Base-by-base conservation (phyloP, 2,329 filamentous ascomycete species). In the Magnaporthales sp. region DNA sequence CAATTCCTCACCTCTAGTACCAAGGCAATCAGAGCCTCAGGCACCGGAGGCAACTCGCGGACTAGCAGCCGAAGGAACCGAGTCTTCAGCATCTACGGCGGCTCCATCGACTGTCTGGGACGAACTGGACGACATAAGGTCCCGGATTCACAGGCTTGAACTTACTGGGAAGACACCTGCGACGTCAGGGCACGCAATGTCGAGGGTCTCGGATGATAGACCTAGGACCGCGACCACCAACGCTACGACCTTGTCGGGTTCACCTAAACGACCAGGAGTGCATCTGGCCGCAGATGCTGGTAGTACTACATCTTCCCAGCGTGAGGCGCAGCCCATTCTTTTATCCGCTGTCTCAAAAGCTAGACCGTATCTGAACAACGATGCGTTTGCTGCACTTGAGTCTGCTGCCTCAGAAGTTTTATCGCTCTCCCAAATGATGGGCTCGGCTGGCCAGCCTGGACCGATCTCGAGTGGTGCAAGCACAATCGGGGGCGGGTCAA, bases 31-130 rank as follows among this genome's bases (percentile, higher is more conserved):
- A 29, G 81, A 83, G 32, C 54, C 71, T 7, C 75, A 73, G 65
- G 30, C 72, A 0, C 76, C 77, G 9, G 82, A 83, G 61, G 72
- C 74, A 24, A 74, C 75, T 58, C 79, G 84, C 67, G 78, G 76
- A 22, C 24, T 2, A 8, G 62, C 26, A 2, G 71, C 80, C 30
- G 89, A 93, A 72, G 89, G 89, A 9, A 93, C 92, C 0, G 92
- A 95, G 72, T 98, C 95, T 0, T 94, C 91, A 0, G 84, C 91
- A 38, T 98, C 95, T 0, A 95, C 92, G 0, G 93, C 90, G 1
- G 92, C 92, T 1, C 92, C 93, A 13, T 96, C 93, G 1, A 97
- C 93, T 0, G 92, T 99, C 2, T 99, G 95, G 95, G 95, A 98
- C 75, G 95, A 99, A 77, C 80, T 99, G 30, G 95, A 98, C 72